phyloP scores from a whole-genome alignment of 176 grass and related monocot species.

The Avena insularis region DNA sequence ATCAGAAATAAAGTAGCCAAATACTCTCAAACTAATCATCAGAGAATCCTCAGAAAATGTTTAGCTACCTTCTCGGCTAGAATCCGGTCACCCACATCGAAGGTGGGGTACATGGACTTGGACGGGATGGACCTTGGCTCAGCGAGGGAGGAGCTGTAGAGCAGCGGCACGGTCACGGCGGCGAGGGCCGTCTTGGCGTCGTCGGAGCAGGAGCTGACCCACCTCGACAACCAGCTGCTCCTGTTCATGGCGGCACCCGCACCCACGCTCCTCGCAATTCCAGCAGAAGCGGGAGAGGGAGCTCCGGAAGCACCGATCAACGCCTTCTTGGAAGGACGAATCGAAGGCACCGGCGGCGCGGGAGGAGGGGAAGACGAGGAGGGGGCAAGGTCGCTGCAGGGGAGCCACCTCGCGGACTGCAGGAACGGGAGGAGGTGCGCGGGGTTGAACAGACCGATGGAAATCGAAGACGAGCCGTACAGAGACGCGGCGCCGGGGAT shows the following conservation, averaged over 20 bases:
- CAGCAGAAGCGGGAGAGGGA: slow-evolving; percentile 33
- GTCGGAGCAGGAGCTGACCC: slow-evolving; percentile 83
- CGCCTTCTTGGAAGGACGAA: slow-evolving; percentile 41
- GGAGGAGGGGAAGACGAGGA: slow-evolving; percentile 46
- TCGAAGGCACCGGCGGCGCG: slow-evolving; percentile 15
- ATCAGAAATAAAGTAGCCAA: slow-evolving; percentile 18
- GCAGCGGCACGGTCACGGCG: slow-evolving; percentile 82
- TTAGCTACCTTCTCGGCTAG: slow-evolving; percentile 87
- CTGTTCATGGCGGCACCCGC: slow-evolving; percentile 40
- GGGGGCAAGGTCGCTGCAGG: slow-evolving; percentile 74
- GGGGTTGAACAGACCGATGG: slow-evolving; percentile 72
- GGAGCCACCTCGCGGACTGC: slow-evolving; percentile 83
- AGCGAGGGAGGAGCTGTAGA: slow-evolving; percentile 80
- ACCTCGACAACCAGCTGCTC: slow-evolving; percentile 80
- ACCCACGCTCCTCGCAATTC: slow-evolving; percentile 25
- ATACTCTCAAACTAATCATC: not conserved
- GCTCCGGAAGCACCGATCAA: slow-evolving; percentile 27
- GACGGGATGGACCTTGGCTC: slow-evolving; percentile 94
- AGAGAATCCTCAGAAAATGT: not conserved
- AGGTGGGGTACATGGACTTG: slow-evolving; percentile 96
- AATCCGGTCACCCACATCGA: slow-evolving; percentile 96
- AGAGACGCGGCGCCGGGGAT: slow-evolving; percentile 46
- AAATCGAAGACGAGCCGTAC: slow-evolving; percentile 62
- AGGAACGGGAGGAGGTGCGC: slow-evolving; percentile 80
- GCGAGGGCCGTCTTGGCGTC: slow-evolving; percentile 93